Percentiles rank a stretch among this genome's conserved stretches.
phyloP scores from a whole-genome alignment of 2,329 filamentous ascomycete species.

The Gliomastix tumulicola region DNA sequence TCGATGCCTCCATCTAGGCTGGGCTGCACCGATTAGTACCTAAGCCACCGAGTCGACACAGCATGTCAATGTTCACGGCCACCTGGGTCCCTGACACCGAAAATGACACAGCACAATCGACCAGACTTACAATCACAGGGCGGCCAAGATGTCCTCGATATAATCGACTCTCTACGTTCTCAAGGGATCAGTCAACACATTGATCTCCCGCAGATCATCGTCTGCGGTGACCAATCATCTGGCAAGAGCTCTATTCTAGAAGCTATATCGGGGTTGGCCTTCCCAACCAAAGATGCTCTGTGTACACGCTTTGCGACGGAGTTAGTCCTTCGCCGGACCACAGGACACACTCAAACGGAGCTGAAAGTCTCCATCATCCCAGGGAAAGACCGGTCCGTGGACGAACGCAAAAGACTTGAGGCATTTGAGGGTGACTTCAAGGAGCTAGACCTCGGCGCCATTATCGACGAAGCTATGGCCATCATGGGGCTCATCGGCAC shows the following conservation, averaged over 20 bases:
- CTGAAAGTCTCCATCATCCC: constrained; percentile 25
- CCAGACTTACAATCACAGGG: constrained; percentile 10
- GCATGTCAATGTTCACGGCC: too few relatives aligned
- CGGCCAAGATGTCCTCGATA: constrained; percentile 27
- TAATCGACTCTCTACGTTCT: constrained; percentile 28
- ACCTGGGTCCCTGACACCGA: too few relatives aligned
- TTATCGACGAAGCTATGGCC: constrained; percentile 30
- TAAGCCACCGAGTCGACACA: too few relatives aligned
- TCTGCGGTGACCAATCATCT: constrained; percentile 54
- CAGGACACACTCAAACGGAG: constrained; percentile 12
- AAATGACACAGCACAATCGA: neutral
- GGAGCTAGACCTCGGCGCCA: constrained; percentile 15
- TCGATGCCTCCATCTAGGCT: too few relatives aligned
- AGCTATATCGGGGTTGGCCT: constrained; percentile 54
- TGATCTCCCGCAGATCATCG: constrained; percentile 41
- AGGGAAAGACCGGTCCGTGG: constrained; percentile 14
- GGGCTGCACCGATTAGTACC: too few relatives aligned
- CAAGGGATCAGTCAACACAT: constrained; percentile 27
- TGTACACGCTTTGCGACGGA: constrained; percentile 60
- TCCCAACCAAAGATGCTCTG: constrained; percentile 49
- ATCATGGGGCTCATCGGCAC: constrained; percentile 39
- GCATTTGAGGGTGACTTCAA: constrained; percentile 15
- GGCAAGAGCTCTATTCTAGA: constrained; percentile 62
- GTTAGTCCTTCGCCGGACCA: constrained; percentile 43
- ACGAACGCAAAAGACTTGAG: constrained; percentile 14